These are phyloP conservation scores for Tylopilus balloui DNA, from an alignment of 768 basidiomycete species.

Conservation along the genomic window DNA sequence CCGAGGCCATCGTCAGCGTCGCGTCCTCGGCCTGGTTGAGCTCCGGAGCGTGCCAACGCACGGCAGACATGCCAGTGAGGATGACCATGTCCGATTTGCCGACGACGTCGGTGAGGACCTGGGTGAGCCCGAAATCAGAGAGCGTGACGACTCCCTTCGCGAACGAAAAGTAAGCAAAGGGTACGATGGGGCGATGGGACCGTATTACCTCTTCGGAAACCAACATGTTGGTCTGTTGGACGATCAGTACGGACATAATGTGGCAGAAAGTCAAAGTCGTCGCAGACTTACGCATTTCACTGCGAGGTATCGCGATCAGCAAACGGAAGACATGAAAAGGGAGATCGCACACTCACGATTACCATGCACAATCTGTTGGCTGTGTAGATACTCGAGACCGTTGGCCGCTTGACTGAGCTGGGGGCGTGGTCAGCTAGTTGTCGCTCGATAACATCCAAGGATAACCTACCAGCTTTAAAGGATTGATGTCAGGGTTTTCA, in stretches of 20 bases:
- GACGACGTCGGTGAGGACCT: conserved; percentile 54
- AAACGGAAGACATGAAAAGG: not conserved
- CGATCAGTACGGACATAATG: conserved; percentile 3
- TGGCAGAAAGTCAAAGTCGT: not conserved
- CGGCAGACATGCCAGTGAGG: conserved; percentile 42
- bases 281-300: conserved; percentile 54
- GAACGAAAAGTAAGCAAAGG: not conserved
- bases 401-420: conserved; percentile 52
- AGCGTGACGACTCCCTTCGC: conserved; percentile 50
- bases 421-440: not conserved
- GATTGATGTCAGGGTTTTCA: conserved; percentile 35
- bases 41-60: conserved; percentile 62
- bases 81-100: conserved; percentile 44
- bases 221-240: conserved; percentile 50
- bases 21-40: conserved; percentile 42
- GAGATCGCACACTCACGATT: conserved; percentile 42
- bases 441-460: not conserved
- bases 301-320: conserved; percentile 20
- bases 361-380: conserved; percentile 50
- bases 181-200: not conserved
- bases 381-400: conserved; percentile 56
- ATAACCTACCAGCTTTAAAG: conserved; percentile 38
- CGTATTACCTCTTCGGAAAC: conserved; percentile 43
- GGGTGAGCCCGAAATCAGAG: conserved; percentile 63
- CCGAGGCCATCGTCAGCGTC: conserved; percentile 44